These are phyloP conservation scores for Fusarium praegraminearum DNA, from an alignment of 2,329 filamentous ascomycete species.

Conservation along the genomic window DNA sequence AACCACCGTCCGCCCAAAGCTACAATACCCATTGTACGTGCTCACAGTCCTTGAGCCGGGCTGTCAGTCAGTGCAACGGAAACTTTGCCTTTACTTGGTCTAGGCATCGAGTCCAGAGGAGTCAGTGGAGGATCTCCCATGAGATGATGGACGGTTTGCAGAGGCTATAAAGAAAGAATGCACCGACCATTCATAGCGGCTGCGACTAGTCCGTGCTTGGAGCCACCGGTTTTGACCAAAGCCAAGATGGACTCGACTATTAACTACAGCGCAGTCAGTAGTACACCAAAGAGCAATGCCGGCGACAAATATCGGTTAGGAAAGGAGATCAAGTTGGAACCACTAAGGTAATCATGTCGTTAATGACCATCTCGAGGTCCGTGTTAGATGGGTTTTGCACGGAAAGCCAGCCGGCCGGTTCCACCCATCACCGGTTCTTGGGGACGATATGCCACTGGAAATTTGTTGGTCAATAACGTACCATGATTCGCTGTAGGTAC, in stretches of 20 bases:
- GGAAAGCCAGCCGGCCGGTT: conserved; percentile 9
- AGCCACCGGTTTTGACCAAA: conserved; percentile 30
- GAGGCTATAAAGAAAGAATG: conserved; percentile 13
- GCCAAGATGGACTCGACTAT: conserved; percentile 5
- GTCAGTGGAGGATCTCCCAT: conserved; percentile 9
- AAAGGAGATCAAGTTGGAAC: conserved; percentile 6
- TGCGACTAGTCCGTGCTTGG: conserved; percentile 34
- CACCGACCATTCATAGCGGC: conserved; percentile 37
- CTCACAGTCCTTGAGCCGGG: background rate
- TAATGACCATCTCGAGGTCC: conserved; percentile 6
- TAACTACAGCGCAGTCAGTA: background rate
- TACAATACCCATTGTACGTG: background rate
- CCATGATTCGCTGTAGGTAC: background rate
- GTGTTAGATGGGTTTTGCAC: conserved; percentile 15
- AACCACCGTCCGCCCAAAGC: background rate
- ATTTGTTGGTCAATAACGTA: background rate
- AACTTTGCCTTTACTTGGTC: background rate
- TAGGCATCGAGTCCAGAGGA: conserved; percentile 25
- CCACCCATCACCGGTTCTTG: background rate
- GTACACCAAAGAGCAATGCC: conserved; percentile 6
- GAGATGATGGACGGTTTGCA: conserved; percentile 22
- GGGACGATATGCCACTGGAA: background rate
- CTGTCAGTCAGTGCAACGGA: background rate
- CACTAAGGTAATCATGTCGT: background rate
- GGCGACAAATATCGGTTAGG: conserved; percentile 3